A percentile compares a stretch with the other conserved stretches of the same genome.
These are phyloP conservation scores for Phytophthora cactorum DNA, from an alignment of 352 stramenopile genomes.

Conservation along the genomic window DNA sequence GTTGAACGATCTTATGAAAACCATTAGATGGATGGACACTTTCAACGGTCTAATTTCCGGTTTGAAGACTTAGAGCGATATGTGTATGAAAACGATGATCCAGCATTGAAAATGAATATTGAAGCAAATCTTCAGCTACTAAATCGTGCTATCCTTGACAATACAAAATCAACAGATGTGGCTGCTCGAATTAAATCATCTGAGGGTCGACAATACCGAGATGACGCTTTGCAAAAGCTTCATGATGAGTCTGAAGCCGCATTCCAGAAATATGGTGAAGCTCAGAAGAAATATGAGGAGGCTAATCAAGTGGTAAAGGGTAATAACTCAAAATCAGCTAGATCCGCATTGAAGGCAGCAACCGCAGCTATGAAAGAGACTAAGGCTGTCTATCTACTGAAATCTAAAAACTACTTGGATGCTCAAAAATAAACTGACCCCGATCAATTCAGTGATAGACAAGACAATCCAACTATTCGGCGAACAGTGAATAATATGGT, in stretches of 20 bases:
- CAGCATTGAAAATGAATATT: constrained; percentile 14
- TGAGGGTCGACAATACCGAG: constrained; percentile 9
- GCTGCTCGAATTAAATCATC: constrained; percentile 22
- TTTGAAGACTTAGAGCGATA: constrained; percentile 29
- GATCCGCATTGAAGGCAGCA: too few species aligned
- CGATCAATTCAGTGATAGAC: too few species aligned
- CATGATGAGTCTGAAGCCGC: too few species aligned
- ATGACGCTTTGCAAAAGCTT: constrained; percentile 16
- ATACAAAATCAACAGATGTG: constrained; percentile 22
- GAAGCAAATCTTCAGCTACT: constrained; percentile 25
- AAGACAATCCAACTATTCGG: too few species aligned
- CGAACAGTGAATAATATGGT: too few species aligned
- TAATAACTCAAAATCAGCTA: too few species aligned
- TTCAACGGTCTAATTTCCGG: constrained; percentile 12
- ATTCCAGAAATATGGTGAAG: too few species aligned
- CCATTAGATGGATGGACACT: constrained; percentile 31
- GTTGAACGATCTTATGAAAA: constrained; percentile 21
- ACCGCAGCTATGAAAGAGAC: too few species aligned
- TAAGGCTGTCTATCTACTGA: too few species aligned
- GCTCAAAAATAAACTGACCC: too few species aligned
- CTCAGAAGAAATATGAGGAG: constrained; percentile 16
- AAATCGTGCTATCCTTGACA: constrained; percentile 14
- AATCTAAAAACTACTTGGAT: too few species aligned
- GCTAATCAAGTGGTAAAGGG: too few species aligned
- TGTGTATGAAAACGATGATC: constrained; percentile 19